Base-by-base conservation (phyloP, 306 rosid genomes). In the Astragalus glycyphyllos region DNA sequence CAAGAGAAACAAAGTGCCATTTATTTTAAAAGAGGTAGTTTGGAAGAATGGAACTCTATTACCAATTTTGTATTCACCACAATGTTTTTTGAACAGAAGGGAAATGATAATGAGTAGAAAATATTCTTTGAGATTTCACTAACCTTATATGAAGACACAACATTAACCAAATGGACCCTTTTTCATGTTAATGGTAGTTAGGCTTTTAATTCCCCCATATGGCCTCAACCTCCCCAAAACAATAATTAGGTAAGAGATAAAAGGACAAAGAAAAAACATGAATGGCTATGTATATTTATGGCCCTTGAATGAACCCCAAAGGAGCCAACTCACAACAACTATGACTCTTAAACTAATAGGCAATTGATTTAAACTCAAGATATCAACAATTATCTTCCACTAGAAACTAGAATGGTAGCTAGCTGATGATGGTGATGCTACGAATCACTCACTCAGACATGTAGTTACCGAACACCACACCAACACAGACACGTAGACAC, bases 281-380 rank as follows among this genome's bases (percentile, higher is more conserved):
- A 70, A 50, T 38, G 49, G 57, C 56, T 31, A 55, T 55, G 16
- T 47, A 40, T 26, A 82, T 65, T 70, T 74, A 82, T 58, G 61
- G 23, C 73, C 76, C 54, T 72, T 65, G 69, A 58, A 72, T 79
- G 72, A 61, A 13, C 63, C 62, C 46, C 50, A 56, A 75, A 70
- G 81, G 16, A 65, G 76, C 81, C 79, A 79, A 72, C 83, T 79
- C 79, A 79, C 72, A 31, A 29, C 41, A 75, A 68, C 72, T 46
- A 56, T 79, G 84, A 79, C 86, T 37, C 41, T 5, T 62, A 74
- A 79, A 75, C 86, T 83, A 66, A 79, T 70, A 53, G 64, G 51
- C 34, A 71, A 47, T 75, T 71, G 76, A 70, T 82, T 79, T 67
- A 66, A 82, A 74, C 47, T 40, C 53, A 78, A 82, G 83, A 58